phyloP scores from a whole-genome alignment of 1,284 basidiomycete genomes.

The Ceratobasidium sp. region DNA sequence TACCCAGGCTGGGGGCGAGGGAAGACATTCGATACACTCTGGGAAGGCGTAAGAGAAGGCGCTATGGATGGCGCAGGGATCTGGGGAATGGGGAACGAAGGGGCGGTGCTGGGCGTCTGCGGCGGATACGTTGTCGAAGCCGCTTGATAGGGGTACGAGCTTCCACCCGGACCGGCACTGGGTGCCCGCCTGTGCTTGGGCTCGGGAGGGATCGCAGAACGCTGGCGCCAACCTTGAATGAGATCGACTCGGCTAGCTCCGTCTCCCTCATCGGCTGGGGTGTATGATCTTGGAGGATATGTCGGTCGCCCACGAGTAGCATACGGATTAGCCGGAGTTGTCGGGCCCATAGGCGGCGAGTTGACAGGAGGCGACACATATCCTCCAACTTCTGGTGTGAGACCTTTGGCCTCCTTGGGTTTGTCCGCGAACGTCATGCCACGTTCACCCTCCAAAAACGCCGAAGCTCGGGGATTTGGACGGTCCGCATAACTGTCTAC shows the following conservation, averaged over 20 bases:
- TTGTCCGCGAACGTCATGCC: constrained; percentile 43
- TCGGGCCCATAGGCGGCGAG: constrained; percentile 9
- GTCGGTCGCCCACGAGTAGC: constrained; percentile 22
- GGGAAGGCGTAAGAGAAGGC: constrained; percentile 37
- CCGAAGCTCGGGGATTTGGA: constrained; percentile 33
- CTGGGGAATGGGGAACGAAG: constrained; percentile 17
- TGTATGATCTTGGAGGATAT: constrained; percentile 5
- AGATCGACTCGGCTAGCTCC: neutral
- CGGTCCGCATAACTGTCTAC: constrained; percentile 34
- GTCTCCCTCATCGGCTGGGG: neutral
- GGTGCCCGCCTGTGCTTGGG: constrained; percentile 22
- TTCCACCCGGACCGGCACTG: constrained; percentile 20
- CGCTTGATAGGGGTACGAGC: constrained; percentile 38
- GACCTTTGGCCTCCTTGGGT: constrained; percentile 33
- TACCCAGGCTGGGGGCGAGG: constrained; percentile 32
- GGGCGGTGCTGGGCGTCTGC: constrained; percentile 20
- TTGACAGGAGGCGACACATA: constrained; percentile 11
- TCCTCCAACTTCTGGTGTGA: constrained; percentile 22
- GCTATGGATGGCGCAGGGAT: constrained; percentile 22
- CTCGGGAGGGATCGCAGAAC: constrained; percentile 31
- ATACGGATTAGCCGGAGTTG: constrained; percentile 19
- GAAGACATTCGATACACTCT: constrained; percentile 36
- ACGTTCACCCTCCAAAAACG: constrained; percentile 30
- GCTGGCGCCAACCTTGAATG: constrained; percentile 40
- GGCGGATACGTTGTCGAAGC: constrained; percentile 10